These are phyloP conservation scores for Nyssa sinensis DNA, from an alignment of 148 eudicot genomes.

Conservation along the genomic window DNA sequence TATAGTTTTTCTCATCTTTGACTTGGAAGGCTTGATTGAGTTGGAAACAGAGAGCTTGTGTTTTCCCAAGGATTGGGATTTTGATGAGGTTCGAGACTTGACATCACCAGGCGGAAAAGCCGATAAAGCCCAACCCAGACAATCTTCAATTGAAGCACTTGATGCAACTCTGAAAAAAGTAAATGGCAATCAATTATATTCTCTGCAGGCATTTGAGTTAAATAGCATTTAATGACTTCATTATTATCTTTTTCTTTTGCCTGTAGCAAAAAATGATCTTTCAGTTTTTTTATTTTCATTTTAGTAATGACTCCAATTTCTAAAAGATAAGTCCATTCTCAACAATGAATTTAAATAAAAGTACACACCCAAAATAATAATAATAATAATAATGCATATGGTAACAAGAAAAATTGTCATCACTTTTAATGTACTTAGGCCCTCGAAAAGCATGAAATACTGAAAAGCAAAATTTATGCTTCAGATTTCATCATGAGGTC, in stretches of 20 bases:
- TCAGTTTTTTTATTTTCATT: neutral
- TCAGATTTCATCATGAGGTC: no score
- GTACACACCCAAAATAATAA: neutral
- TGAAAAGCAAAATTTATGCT: no score
- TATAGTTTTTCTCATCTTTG: slow-evolving; percentile 57
- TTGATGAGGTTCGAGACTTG: slow-evolving; percentile 36
- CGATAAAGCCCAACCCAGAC: slow-evolving; percentile 46
- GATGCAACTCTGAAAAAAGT: slow-evolving; percentile 50
- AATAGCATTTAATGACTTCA: neutral
- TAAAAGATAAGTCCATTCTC: neutral
- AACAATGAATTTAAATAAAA: neutral
- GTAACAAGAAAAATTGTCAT: no score
- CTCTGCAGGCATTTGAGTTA: neutral
- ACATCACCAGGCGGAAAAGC: slow-evolving; percentile 52
- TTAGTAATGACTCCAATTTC: neutral
- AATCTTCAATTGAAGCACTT: slow-evolving; percentile 41
- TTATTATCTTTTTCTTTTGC: neutral
- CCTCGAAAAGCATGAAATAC: neutral
- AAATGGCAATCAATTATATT: neutral
- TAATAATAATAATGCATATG: no score
- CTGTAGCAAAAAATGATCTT: neutral
- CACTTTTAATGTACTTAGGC: neutral
- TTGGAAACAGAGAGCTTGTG: slow-evolving; percentile 62
- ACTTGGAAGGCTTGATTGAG: slow-evolving; percentile 50
- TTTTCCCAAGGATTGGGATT: slow-evolving; percentile 54